These are phyloP conservation scores for Ophiostoma sp. DNA, from an alignment of 2,329 filamentous ascomycete genomes.

Conservation along the genomic window DNA sequence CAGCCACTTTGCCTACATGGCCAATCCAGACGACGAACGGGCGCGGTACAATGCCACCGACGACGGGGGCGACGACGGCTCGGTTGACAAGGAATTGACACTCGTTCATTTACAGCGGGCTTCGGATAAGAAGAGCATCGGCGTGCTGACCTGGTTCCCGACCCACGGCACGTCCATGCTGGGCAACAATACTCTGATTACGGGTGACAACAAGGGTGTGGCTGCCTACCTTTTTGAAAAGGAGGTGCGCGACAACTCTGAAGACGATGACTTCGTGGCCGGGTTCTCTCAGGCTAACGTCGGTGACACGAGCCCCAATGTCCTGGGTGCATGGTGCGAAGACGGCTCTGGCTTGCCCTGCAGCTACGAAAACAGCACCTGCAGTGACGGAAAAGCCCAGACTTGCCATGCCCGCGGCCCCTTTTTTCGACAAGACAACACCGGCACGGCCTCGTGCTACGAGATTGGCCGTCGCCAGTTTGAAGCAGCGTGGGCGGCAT, in stretches of 20 bases:
- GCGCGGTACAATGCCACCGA: constrained; percentile 56
- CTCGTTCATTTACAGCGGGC: constrained; percentile 72
- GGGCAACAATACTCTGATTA: constrained; percentile 85
- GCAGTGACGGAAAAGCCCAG: constrained; percentile 64
- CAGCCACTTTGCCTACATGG: constrained; percentile 80
- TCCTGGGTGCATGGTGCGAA: constrained; percentile 84
- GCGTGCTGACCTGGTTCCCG: constrained; percentile 86
- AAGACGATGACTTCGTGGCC: constrained; percentile 72
- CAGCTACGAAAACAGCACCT: constrained; percentile 76
- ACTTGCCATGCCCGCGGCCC: constrained; percentile 72
- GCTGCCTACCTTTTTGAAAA: constrained; percentile 83
- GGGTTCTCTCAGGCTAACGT: constrained; percentile 92
- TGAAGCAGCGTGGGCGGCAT: constrained; percentile 51
- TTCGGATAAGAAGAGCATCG: constrained; percentile 71
- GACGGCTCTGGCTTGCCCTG: constrained; percentile 72
- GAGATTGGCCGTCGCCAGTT: constrained; percentile 71
- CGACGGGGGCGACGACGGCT: constrained; percentile 31
- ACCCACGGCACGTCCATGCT: constrained; percentile 88
- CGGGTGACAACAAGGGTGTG: constrained; percentile 96
- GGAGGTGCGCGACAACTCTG: constrained; percentile 53
- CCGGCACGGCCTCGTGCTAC: constrained; percentile 72
- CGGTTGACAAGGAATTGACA: constrained; percentile 73
- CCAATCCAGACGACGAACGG: constrained; percentile 75
- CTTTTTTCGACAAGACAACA: constrained; percentile 63
- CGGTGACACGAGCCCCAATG: constrained; percentile 87